Base-by-base conservation (phyloP, 352 stramenopile species). In the Phytophthora boehmeriae region DNA sequence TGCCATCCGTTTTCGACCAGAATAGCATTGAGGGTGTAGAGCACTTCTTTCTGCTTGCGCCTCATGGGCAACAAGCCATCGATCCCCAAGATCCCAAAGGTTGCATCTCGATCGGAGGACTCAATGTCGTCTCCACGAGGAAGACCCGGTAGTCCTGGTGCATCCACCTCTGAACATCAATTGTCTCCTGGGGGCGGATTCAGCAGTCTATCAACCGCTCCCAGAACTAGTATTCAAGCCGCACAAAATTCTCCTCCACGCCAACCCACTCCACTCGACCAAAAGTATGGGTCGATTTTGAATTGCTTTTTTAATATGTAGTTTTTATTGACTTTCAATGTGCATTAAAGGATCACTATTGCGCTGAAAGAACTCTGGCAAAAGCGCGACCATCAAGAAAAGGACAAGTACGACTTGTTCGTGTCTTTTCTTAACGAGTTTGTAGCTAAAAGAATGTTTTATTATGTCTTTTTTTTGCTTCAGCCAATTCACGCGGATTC, bases 401-500 rank as follows among this genome's bases (percentile, higher is more conserved):
- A 75, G 30, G 76, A 90, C 39, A 57, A 61, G 83, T 92, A 61
- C 25, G 76, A 63, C 5, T 6, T 49, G 4, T 14, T 53, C 14
- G 2, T 42, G 45, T 14, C 14, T 22, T 16, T 41, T 36, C 5
- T 35, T 5, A 51, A 17, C 14, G 10, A 13, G 11, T 41, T 39
- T 13, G 2, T 13, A 17, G 34, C 34, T 39, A 39, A 39, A 39
- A 13, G 8, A 3, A 30, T 30, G 25, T 30, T 30, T 3, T 6
- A 8, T 30, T 6, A 30, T 6, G 25, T 19, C 8, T 34, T 56
- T 3, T 27, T 1, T 14, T 35, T 35, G n/a, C 34, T 44, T 73
- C n/a, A 88, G 88, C 23, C 81, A 83, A 38, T 92, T 94, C 64
- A 92, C 81, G 8, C 73, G 80, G 23, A 94, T 92, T 61, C 56